phyloP scores from a whole-genome alignment of 371 early-diverging fungal species.

The Apophysomyces sp. region DNA sequence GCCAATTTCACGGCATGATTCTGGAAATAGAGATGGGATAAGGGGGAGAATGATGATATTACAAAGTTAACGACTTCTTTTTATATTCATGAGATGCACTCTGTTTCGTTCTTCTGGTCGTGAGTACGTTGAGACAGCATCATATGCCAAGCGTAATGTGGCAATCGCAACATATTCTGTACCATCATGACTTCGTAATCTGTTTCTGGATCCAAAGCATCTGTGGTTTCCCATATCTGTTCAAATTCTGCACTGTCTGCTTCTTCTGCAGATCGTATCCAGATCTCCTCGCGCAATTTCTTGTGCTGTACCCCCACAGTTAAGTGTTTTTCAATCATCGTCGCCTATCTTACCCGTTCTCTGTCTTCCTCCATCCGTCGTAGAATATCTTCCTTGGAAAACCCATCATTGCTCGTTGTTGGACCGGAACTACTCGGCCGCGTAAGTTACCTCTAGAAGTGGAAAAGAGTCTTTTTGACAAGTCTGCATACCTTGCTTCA shows the following conservation, averaged over 20 bases:
- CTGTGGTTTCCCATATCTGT: constrained; percentile 64
- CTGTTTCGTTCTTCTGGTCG: constrained; percentile 1
- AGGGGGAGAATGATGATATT: not conserved
- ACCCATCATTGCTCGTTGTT: constrained; percentile 25
- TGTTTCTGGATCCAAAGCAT: constrained; percentile 55
- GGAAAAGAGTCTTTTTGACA: not conserved
- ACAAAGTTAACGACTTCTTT: not conserved
- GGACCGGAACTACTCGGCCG: not conserved
- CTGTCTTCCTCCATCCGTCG: constrained; percentile 81
- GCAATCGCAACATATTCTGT: constrained; percentile 57
- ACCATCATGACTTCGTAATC: constrained; percentile 63
- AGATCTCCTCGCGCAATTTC: constrained; percentile 69
- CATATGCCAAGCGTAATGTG: constrained; percentile 50
- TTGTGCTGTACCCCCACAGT: constrained; percentile 51
- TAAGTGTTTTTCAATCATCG: not conserved
- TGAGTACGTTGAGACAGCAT: not conserved
- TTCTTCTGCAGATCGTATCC: constrained; percentile 71
- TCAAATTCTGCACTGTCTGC: constrained; percentile 56
- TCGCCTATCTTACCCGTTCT: constrained; percentile 50
- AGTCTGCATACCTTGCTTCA: constrained; percentile 34
- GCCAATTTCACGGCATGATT: not conserved
- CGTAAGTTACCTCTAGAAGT: not conserved
- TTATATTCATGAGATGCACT: not conserved
- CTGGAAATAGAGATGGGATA: not conserved
- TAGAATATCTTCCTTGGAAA: constrained; percentile 65